A percentile compares a stretch with the other conserved stretches of the same genome.
Evolutionary conservation across 108 stramenopile species (phyloP).

Genomic region (Fragilariopsis cylindrus): DNA sequence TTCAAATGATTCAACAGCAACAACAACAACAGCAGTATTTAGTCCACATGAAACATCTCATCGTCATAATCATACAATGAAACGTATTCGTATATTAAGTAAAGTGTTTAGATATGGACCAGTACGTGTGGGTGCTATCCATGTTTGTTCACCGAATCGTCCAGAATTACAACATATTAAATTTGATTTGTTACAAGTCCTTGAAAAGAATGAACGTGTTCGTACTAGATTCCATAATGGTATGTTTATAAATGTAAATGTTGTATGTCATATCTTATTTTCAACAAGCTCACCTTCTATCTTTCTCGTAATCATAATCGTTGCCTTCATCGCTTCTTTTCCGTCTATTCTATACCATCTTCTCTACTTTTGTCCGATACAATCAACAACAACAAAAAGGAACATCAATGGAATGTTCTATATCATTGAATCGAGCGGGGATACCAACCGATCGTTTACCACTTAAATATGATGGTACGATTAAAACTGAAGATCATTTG

Average conservation of each 20-base stretch:
- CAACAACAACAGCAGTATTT: not conserved
- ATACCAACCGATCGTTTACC: slow-evolving; percentile 13
- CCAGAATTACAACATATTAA: not conserved
- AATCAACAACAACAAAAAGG: not conserved
- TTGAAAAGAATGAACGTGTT: not conserved
- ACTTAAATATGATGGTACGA: slow-evolving; percentile 14
- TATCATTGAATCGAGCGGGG: not conserved
- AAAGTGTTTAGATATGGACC: slow-evolving; percentile 9
- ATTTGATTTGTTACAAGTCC: not conserved
- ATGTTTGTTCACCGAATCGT: not conserved
- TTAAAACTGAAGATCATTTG: slow-evolving; percentile 15
- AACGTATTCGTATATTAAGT: not conserved
- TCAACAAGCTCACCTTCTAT: not conserved
- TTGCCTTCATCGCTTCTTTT: too few species aligned
- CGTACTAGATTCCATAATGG: slow-evolving; percentile 8
- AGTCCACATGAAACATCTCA: not conserved
- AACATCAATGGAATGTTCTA: slow-evolving; percentile 12
- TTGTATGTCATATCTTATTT: not conserved
- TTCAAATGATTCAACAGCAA: slow-evolving; percentile 6
- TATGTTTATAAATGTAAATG: not conserved
- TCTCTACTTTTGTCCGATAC: not conserved
- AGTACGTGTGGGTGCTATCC: not conserved
- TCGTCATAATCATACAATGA: slow-evolving; percentile 7
- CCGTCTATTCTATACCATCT: too few species aligned
- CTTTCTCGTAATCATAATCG: too few species aligned